A percentile compares a stretch with the other conserved stretches of the same genome.
phyloP scores from a whole-genome alignment of 805 yeast genomes.

The Saturnispora galanensis region DNA sequence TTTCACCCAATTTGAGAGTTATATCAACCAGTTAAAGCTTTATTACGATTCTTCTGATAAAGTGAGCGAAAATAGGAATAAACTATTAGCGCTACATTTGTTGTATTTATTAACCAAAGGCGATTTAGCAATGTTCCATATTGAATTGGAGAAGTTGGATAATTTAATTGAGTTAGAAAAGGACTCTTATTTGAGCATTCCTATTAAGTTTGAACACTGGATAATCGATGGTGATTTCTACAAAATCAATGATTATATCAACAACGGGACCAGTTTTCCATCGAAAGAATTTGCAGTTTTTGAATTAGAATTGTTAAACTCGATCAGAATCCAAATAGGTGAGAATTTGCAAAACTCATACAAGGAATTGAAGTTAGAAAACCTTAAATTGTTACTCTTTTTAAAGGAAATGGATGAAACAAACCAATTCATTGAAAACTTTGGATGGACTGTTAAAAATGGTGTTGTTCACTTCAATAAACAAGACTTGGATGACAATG shows the following conservation, averaged over 20 bases:
- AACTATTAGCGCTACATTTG: conserved; percentile 67
- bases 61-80: conserved; percentile 51
- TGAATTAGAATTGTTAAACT: conserved; percentile 61
- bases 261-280: conserved; percentile 47
- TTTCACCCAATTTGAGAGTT: conserved; percentile 59
- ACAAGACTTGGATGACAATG: conserved; percentile 5
- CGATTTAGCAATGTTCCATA: conserved; percentile 79
- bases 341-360: conserved; percentile 75
- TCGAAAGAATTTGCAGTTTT: conserved; percentile 71
- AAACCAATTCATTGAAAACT: conserved; percentile 40
- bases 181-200: conserved; percentile 69
- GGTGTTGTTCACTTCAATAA: conserved; percentile 40
- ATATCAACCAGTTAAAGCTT: conserved; percentile 63
- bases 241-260: conserved; percentile 65
- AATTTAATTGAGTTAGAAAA: conserved; percentile 46
- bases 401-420: conserved; percentile 45
- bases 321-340: conserved; percentile 82
- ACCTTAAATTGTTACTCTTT: conserved; percentile 73
- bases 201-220: conserved; percentile 84
- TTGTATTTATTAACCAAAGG: conserved; percentile 73
- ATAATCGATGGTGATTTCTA: conserved; percentile 95
- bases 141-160: conserved; percentile 69
- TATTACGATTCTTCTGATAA: conserved; percentile 44
- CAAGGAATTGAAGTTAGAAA: conserved; percentile 62
- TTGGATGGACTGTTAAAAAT: conserved; percentile 49